Base-by-base conservation (phyloP, 164 flowering plant species). In the Magnolia sinica region DNA sequence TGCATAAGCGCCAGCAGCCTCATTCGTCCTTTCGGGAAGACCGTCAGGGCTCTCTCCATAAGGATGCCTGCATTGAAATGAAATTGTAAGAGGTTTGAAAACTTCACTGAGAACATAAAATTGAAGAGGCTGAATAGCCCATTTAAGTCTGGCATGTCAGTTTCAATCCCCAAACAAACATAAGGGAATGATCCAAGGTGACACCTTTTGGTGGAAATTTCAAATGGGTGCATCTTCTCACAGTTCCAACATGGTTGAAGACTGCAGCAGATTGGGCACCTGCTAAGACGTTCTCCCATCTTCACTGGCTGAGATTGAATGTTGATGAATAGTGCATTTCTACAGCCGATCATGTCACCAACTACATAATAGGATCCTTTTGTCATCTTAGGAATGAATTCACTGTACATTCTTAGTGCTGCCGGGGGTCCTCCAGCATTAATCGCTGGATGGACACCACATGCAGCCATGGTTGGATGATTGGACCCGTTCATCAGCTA, bases 1-100 rank as follows among this genome's bases (percentile, higher is more conserved):
- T 3, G 98, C 92, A 76, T 89, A 91, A 51, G 81, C 79, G 45
- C 95, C 89, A 18, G 98, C 95, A 77, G 86, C 85, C 69, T 91
- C 90, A 72, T 91, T 91, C 18, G 93, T 89, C 82, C 98, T 91
- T 82, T 91, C 98, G 0, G 96, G 91, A 70, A 87, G 75, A 31
- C 92, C 92, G 0, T 68, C 18, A 8, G 83, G 82, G 71, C 89
- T 88, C 55, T 87, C 90, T 23, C 76, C 81, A 79, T 73, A 90
- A 71, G 96, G 92, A 77, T 85, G 20, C 49, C 94, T 91, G 87
- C 76, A 83, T 55, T 59, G 8, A 4, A 19, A n/a, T 14, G 50
- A 29, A 71, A 71, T 20, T 3, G 11, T 20, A 19, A 1, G 13
- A 50, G 14, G n/a, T 18, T 50, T 49, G 23, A 49, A 55, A 8